Evolutionary conservation across 768 basidiomycete genomes (phyloP).

Genomic region (Amanita pseudoporphyria): DNA sequence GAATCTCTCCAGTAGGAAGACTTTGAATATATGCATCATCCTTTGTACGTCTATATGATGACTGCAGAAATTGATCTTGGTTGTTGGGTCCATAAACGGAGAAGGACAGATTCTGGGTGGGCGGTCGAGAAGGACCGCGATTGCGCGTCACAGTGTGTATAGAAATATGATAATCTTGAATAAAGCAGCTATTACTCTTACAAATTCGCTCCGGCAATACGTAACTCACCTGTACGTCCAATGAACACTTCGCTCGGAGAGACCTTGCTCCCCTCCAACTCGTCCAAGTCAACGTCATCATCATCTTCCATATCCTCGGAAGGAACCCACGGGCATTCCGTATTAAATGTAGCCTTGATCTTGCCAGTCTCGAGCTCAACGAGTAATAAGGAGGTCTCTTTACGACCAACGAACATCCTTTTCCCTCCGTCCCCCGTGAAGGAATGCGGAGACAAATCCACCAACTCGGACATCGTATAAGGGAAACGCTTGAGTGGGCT

Average conservation of each 20-base stretch:
- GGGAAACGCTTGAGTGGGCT: constrained; percentile 80
- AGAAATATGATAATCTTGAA: constrained; percentile 78
- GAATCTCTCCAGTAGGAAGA: constrained; percentile 67
- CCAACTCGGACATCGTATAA: constrained; percentile 85
- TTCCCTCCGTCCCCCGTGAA: constrained; percentile 49
- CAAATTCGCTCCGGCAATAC: neutral
- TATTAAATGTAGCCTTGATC: constrained; percentile 64
- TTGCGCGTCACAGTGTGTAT: constrained; percentile 54
- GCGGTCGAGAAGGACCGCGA: constrained; percentile 22
- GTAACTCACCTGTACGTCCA: constrained; percentile 36
- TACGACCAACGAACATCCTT: constrained; percentile 81
- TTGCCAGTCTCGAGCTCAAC: constrained; percentile 74
- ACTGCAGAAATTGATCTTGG: constrained; percentile 65
- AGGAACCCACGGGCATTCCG: constrained; percentile 73
- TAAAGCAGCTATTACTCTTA: neutral
- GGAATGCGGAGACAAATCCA: constrained; percentile 83
- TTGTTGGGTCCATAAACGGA: constrained; percentile 92
- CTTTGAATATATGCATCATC: constrained; percentile 80
- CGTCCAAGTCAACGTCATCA: constrained; percentile 33
- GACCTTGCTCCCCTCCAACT: constrained; percentile 32
- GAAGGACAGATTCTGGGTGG: constrained; percentile 77
- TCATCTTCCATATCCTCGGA: constrained; percentile 43
- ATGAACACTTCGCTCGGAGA: constrained; percentile 39
- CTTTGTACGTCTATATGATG: constrained; percentile 63
- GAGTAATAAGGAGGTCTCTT: constrained; percentile 75